Percentiles rank a stretch among this genome's conserved stretches.
These are phyloP conservation scores for Anthoceros angustus DNA, from an alignment of 225 moss, liverwort and hornwort genomes.

Conservation along the genomic window DNA sequence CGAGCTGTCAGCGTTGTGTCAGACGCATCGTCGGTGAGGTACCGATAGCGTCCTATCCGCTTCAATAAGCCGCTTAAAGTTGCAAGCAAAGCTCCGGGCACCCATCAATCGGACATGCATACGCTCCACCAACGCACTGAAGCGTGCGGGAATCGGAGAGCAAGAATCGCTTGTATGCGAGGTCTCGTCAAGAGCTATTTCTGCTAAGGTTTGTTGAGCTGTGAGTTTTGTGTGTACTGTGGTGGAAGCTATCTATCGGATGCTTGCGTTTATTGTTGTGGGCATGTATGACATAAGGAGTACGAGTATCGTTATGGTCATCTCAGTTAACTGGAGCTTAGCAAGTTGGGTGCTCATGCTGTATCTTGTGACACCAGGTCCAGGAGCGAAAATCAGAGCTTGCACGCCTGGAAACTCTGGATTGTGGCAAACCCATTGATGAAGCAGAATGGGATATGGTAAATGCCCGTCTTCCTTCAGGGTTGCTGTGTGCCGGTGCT, in stretches of 20 bases:
- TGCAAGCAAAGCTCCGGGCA: too few relatives aligned
- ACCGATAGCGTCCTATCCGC: too few relatives aligned
- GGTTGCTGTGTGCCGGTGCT: neutral
- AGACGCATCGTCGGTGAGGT: too few relatives aligned
- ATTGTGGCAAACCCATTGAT: slow-evolving; percentile 95
- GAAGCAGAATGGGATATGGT: slow-evolving; percentile 99
- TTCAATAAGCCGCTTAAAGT: too few relatives aligned
- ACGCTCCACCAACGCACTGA: too few relatives aligned
- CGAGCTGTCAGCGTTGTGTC: too few relatives aligned
- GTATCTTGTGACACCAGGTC: slow-evolving; percentile 26
- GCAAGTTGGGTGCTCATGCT: neutral
- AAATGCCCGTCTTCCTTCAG: slow-evolving; percentile 1
- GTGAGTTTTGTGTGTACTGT: neutral
- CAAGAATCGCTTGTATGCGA: too few relatives aligned
- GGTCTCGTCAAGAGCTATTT: too few relatives aligned
- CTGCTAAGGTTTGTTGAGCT: slow-evolving; percentile 42
- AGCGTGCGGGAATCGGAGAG: too few relatives aligned
- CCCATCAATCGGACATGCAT: too few relatives aligned
- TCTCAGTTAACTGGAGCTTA: neutral
- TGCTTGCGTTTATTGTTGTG: neutral
- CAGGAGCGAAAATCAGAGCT: slow-evolving; percentile 75
- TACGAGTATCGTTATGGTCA: neutral
- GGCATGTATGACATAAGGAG: neutral
- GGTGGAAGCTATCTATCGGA: neutral
- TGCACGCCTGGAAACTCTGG: slow-evolving; percentile 64